Evolutionary conservation across 2,329 filamentous ascomycete genomes (phyloP), one percentile per base, ranked within the genome.

Genomic region (Claviceps fusiformis): DNA sequence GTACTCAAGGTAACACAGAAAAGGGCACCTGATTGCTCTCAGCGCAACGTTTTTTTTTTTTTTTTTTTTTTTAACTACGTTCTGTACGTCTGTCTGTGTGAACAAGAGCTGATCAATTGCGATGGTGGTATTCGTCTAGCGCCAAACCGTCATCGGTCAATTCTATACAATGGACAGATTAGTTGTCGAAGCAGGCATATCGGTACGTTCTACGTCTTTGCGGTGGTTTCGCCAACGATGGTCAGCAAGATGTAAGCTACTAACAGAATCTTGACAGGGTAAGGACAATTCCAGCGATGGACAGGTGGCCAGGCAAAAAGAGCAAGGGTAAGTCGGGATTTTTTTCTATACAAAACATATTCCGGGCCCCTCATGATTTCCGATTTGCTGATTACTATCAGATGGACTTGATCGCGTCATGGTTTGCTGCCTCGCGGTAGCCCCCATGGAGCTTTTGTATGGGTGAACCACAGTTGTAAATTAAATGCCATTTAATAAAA

Each of bases 61-160:
- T 19, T 19, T 19, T 19, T 19, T 19, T 19, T 19, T 19, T 19
- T 19, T 19, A 19, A 19, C 19, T 24, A 29, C 15, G 33, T 35
- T 50, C 50, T 63, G 54, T 62, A 55, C 35, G 10, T n/a, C 50
- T 29, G 6, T 50, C 50, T 63, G 54, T 62, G 54, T 33, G 9
- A 29, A 54, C 27, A 8, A 46, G 35, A n/a, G 52, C 57, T 60
- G 54, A 61, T 53, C 7, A 44, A 44, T 27, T 5, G 43, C n/a
- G 48, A 49, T n/a, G 19, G 44, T 13, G 24, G 49, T 49, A 19
- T 15, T 31, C 31, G 2, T 50, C 17, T 53, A 97, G 93, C 85
- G 93, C 68, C 93, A 97, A 86, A 95, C 92, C 11, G 80, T 93
- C 52, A 82, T 98, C 66, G 95, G 90, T 68, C 88, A 95, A 68